Evolutionary conservation across 2,329 filamentous ascomycete genomes (phyloP).

Genomic region (Xylaria sp.): DNA sequence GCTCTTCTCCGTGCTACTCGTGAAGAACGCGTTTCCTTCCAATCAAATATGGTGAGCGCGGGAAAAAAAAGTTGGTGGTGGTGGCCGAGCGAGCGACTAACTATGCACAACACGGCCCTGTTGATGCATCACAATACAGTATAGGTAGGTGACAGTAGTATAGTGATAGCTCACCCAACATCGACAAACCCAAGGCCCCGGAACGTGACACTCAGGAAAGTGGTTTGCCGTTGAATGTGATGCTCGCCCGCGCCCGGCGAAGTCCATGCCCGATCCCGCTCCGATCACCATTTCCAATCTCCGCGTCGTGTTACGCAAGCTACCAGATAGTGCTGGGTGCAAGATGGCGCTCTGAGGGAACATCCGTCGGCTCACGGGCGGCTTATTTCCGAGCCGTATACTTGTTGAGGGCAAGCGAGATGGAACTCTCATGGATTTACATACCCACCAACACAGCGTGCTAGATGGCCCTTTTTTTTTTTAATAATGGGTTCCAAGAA

Average conservation of each 20-base stretch:
- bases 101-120: background rate
- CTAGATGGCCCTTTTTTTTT: background rate
- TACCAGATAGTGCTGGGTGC: conserved; percentile 1
- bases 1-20: background rate
- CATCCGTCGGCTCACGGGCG: conserved; percentile 25
- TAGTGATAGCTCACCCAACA: conserved; percentile 8
- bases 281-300: conserved; percentile 28
- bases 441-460: background rate
- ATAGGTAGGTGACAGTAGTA: background rate
- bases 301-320: conserved; percentile 28
- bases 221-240: conserved; percentile 17
- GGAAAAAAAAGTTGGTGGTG: background rate
- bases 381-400: conserved; percentile 19
- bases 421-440: background rate
- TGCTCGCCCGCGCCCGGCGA: conserved; percentile 3
- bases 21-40: background rate
- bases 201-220: conserved; percentile 25
- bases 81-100: background rate
- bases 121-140: background rate
- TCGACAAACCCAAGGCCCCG: conserved; percentile 33
- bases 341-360: conserved; percentile 15
- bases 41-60: background rate
- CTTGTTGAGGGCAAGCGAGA: conserved; percentile 3
- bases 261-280: conserved; percentile 27
- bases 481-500: background rate